Evolutionary conservation across 164 flowering plant species (phyloP), one percentile per base, ranked within the genome.

Genomic region (Piper betle): DNA sequence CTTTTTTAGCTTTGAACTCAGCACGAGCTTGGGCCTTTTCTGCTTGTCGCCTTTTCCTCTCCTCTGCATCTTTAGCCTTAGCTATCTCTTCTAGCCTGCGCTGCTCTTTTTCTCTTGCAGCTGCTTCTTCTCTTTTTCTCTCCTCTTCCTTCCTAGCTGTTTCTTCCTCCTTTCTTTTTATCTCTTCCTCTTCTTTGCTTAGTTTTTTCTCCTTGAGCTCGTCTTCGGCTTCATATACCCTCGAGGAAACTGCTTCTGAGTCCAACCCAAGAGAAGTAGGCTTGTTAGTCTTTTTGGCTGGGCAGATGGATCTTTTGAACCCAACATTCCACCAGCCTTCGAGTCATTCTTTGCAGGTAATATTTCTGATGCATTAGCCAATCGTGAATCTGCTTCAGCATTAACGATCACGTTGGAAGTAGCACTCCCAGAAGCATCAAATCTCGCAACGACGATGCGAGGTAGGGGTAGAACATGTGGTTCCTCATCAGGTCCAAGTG

Each of bases 21-120:
- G 95, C 92, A 76, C 81, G 80, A 52, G 83, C 80, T 61, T 81
- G 83, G 60, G 90, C 87, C 74, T 81, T 88, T 72, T 85, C 93
- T 6, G 85, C 87, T 62, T 66, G 78, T 42, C 89, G 78, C 63
- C 71, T 84, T 62, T 88, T 91, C 84, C 98, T 84, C 78, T 87
- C 92, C 57, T 80, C 64, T 53, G 98, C 98, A 74, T 84, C 97
- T 69, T 78, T 72, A 12, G 96, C 96, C 69, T 91, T 91, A 57
- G 78, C 82, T 67, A 66, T 83, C 79, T 82, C 95, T 68, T 88
- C 93, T 71, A 81, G 52, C 61, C 82, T 78, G 1, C 66, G 78
- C 58, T 80, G 84, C 74, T 88, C 96, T 73, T 74, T 85, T 70
- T 84, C 66, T 70, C 62, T 84, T 37, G 77, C 85, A 60, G 82